Conservation (phyloP, 768 basidiomycete genomes). For the Scleroderma bovista region DNA sequence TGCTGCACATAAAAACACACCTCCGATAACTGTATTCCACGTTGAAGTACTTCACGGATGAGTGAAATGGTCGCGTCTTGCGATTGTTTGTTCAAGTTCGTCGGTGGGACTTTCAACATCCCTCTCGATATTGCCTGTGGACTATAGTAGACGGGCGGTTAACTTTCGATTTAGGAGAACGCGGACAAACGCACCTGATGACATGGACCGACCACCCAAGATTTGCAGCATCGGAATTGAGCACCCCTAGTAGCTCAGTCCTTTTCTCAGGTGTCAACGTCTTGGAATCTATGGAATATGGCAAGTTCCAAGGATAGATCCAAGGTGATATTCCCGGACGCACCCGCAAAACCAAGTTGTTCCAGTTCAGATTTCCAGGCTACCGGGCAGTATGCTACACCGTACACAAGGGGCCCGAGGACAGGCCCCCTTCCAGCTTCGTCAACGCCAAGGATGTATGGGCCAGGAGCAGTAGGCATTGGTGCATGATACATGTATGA, state of each 20-base stretch:
- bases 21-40: constrained; percentile 75
- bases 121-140: constrained; percentile 88
- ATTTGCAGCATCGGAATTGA: constrained; percentile 65
- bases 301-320: background rate
- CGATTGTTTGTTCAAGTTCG: constrained; percentile 83
- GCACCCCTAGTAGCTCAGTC: constrained; percentile 54
- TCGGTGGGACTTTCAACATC: constrained; percentile 81
- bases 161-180: background rate
- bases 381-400: constrained; percentile 86
- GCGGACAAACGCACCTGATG: constrained; percentile 42
- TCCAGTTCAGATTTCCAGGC: constrained; percentile 72
- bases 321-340: constrained; percentile 8
- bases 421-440: constrained; percentile 97
- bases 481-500: constrained; percentile 80
- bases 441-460: constrained; percentile 97
- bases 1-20: constrained; percentile 31
- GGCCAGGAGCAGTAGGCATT: constrained; percentile 60
- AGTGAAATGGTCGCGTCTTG: constrained; percentile 87
- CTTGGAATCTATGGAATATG: constrained; percentile 75
- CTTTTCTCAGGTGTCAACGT: constrained; percentile 72
- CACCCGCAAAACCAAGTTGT: constrained; percentile 87
- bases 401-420: constrained; percentile 93
- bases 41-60: constrained; percentile 78
- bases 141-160: constrained; percentile 35
- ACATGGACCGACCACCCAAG: constrained; percentile 82